Evolutionary conservation across 441 rosid genomes (phyloP).

Genomic region (Codiaeum variegatum): DNA sequence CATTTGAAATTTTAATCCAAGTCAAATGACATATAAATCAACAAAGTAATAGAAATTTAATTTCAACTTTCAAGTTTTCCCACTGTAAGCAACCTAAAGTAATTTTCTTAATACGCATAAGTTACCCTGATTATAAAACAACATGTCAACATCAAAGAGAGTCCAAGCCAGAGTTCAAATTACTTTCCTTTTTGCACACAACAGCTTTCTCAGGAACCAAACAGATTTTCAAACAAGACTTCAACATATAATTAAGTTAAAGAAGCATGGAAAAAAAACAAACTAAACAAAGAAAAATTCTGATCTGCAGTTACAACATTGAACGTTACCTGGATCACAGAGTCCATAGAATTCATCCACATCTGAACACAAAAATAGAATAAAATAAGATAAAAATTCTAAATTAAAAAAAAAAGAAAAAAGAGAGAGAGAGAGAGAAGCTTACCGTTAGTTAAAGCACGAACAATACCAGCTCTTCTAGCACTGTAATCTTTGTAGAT

Average conservation of each 20-base stretch:
- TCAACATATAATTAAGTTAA: not conserved
- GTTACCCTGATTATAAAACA: not conserved
- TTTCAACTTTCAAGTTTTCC: not conserved
- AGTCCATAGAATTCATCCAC: constrained; percentile 66
- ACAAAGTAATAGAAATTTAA: not conserved
- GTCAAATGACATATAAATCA: not conserved
- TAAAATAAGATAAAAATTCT: not conserved
- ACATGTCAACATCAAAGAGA: not conserved
- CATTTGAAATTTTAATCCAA: not conserved
- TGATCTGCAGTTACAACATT: constrained; percentile 10
- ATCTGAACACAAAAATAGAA: constrained; percentile 34
- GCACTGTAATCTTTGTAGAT: constrained; percentile 67
- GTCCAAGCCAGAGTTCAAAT: not conserved
- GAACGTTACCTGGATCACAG: constrained; percentile 69
- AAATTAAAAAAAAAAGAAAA: not conserved
- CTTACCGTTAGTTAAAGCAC: constrained; percentile 64
- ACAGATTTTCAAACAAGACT: constrained; percentile 1
- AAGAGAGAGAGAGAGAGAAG: not conserved
- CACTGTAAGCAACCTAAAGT: not conserved
- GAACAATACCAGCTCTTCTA: constrained; percentile 62
- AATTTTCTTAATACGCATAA: not conserved
- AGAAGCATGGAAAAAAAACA: not conserved
- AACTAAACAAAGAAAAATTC: not conserved
- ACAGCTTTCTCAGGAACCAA: constrained; percentile 11
- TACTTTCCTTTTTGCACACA: not conserved